Evolutionary conservation across 2,329 filamentous ascomycete species (phyloP).

Genomic region (Tolypocladium guangdongense): DNA sequence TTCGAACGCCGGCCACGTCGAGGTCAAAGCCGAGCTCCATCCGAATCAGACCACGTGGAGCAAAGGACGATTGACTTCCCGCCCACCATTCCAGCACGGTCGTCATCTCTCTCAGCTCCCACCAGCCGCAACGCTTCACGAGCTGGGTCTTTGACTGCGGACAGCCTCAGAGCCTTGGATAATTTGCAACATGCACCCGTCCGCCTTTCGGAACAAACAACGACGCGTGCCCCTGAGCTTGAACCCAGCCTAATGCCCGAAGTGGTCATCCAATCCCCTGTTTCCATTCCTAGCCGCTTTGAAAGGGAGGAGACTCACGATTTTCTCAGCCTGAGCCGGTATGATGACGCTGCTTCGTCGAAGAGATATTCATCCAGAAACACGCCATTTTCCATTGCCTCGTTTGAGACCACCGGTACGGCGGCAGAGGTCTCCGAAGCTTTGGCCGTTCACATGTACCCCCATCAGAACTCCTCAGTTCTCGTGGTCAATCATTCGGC

Average conservation of each 20-base stretch:
- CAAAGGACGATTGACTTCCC: slow-evolving; percentile 50
- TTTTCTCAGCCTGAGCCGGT: slow-evolving; percentile 33
- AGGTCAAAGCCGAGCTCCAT: slow-evolving; percentile 29
- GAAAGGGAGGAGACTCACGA: slow-evolving; percentile 23
- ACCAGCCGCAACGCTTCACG: slow-evolving; percentile 48
- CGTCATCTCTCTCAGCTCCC: slow-evolving; percentile 51
- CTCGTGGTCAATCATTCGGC: slow-evolving; percentile 47
- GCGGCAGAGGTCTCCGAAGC: slow-evolving; percentile 53
- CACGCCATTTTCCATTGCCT: slow-evolving; percentile 52
- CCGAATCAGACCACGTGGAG: slow-evolving; percentile 38
- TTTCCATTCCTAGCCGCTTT: slow-evolving; percentile 8
- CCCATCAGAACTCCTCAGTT: slow-evolving; percentile 54
- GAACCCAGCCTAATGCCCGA: neutral
- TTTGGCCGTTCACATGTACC: slow-evolving; percentile 48
- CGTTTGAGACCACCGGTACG: slow-evolving; percentile 51
- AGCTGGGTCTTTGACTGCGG: slow-evolving; percentile 23
- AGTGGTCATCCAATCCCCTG: neutral
- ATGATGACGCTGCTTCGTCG: slow-evolving; percentile 42
- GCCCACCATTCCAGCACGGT: slow-evolving; percentile 43
- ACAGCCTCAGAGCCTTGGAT: slow-evolving; percentile 47
- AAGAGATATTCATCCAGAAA: slow-evolving; percentile 43
- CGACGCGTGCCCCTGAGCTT: neutral
- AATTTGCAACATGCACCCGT: slow-evolving; percentile 19
- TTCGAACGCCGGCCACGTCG: slow-evolving; percentile 31
- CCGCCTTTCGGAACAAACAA: neutral